A percentile compares a stretch with the other conserved stretches of the same genome.
Conservation (phyloP, 75 land plant species). For the Cunninghamia lanceolata region DNA sequence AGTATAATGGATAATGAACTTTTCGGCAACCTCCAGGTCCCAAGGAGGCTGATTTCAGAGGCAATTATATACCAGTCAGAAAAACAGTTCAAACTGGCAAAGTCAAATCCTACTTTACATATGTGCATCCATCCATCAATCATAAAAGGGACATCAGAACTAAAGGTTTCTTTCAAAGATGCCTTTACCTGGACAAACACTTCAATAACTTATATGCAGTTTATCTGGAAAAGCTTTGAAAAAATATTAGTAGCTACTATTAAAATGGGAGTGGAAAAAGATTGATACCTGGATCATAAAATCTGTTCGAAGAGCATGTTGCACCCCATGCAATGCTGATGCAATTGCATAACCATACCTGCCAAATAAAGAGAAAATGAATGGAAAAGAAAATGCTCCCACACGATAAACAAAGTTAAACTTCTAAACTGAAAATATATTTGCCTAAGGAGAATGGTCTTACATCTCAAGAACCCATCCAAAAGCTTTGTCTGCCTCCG, state of each 20-base stretch:
- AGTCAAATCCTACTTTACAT: not conserved
- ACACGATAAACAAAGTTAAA: not conserved
- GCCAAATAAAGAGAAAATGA: slow-evolving; percentile 8
- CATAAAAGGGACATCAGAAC: not conserved
- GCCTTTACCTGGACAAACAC: not conserved
- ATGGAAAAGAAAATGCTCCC: not conserved
- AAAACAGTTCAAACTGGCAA: slow-evolving; percentile 2
- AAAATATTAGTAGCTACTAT: slow-evolving; percentile 2
- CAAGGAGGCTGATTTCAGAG: slow-evolving; percentile 79
- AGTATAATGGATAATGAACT: slow-evolving; percentile 92
- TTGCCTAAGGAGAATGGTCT: slow-evolving; percentile 12
- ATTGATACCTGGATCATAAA: slow-evolving; percentile 94
- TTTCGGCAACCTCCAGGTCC: slow-evolving; percentile 75
- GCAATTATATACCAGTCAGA: slow-evolving; percentile 8
- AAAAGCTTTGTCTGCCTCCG: slow-evolving; percentile 81
- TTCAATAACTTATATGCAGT: not conserved
- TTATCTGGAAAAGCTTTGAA: not conserved
- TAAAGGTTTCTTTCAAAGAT: not conserved
- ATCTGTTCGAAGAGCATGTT: slow-evolving; percentile 74
- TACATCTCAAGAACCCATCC: slow-evolving; percentile 99
- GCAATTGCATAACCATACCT: slow-evolving; percentile 99
- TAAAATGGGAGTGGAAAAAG: not conserved
- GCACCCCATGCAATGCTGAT: slow-evolving; percentile 88
- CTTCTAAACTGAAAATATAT: not conserved
- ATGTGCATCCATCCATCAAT: not conserved